Evolutionary conservation across 345 rosid genomes (phyloP), one percentile per base, ranked within the genome.

Genomic region (Nasturtium officinale): DNA sequence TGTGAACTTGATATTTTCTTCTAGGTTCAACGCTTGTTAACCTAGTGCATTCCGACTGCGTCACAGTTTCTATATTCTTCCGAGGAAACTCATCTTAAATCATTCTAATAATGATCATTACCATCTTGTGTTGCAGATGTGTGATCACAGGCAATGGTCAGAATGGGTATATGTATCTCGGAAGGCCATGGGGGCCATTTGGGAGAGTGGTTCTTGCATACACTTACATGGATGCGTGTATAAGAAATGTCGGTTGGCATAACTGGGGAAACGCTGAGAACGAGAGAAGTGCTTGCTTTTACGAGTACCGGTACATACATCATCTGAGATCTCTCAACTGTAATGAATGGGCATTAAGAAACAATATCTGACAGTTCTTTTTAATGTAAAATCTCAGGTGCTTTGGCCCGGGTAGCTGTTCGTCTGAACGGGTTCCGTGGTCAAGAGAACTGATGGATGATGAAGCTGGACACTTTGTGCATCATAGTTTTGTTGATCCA

Each of bases 171-270:
- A 32, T 64, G 42, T 70, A 86, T 81, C 97, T 91, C 1, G 98
- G 98, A 73, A 85, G 98, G 17, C 99, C 98, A 50, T 90, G 96
- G 98, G 98, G 97, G 79, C 98, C 96, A 23, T 90, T 95, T 17
- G 96, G 96, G 78, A 88, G 98, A 65, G 99, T 88, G 67, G 91
- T 95, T 10, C 85, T 85, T 79, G 95, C 91, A 16, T 83, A 86
- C 76, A 89, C 93, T 10, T 87, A 80, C 66, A 86, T 95, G 92
- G 99, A 90, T 82, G 84, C 85, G 0, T 87, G 97, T 54, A 75
- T 91, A 75, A 88, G 65, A 70, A 81, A 81, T 9, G 77, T 45
- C 0, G 99, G 99, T 26, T 95, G 99, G 99, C 65, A 91, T 74
- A 95, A 91, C 64, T 95, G 98, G 98, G 89, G 89, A 61, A 91